These are phyloP conservation scores for Crataegus laevigata DNA, from an alignment of 306 rosid species.

Conservation along the genomic window DNA sequence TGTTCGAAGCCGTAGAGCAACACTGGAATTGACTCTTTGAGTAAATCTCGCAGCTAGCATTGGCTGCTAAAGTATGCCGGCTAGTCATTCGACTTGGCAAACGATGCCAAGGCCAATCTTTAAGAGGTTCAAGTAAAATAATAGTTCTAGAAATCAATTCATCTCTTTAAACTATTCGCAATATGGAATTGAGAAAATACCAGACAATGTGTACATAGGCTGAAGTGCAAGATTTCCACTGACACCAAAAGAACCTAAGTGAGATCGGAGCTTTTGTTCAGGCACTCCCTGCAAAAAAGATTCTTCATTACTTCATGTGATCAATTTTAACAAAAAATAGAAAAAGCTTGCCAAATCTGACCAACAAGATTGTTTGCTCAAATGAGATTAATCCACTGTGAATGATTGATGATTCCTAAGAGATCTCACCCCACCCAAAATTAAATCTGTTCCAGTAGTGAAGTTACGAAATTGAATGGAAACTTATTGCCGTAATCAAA, in stretches of 20 bases:
- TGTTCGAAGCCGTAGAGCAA: background rate
- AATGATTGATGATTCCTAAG: background rate
- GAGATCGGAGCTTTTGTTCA: constrained; percentile 94
- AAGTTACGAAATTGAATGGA: background rate
- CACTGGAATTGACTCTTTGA: background rate
- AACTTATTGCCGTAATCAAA: background rate
- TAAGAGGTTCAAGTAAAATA: background rate
- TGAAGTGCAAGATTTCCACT: constrained; percentile 99
- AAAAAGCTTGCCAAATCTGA: constrained; percentile 4
- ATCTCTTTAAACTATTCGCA: background rate
- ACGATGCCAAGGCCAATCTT: background rate
- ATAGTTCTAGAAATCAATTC: background rate
- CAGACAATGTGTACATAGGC: constrained; percentile 98
- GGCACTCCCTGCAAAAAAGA: constrained; percentile 84
- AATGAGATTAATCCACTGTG: background rate
- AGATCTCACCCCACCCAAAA: background rate
- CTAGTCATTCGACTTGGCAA: background rate
- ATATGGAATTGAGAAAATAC: constrained; percentile 28
- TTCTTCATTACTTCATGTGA: background rate
- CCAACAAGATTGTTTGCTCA: background rate
- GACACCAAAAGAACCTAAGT: constrained; percentile 94
- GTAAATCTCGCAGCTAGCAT: background rate
- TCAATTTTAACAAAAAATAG: background rate
- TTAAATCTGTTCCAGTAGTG: background rate
- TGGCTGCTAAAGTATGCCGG: background rate